Evolutionary conservation across 2,329 filamentous ascomycete species (phyloP), one percentile per base, ranked within the genome.

Genomic region (Colletotrichum spaethianum): DNA sequence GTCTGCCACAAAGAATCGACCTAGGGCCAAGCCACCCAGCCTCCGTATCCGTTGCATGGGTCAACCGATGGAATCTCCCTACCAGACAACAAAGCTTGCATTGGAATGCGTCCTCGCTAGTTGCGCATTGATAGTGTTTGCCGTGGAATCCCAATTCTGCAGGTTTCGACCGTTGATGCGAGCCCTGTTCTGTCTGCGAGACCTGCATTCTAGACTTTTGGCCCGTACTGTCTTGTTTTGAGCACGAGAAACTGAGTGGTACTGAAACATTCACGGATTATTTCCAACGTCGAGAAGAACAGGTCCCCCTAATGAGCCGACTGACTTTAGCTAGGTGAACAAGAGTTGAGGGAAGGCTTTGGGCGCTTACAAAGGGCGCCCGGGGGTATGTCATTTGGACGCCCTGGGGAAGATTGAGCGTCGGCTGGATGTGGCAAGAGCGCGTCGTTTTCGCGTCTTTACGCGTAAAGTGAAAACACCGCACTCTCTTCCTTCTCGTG

Each of bases 391-490:
- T 61, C 57, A 48, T 60, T 55, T 3, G 11, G 33, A n/a, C 9
- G 52, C 52, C 33, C 12, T n/a, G 38, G 28, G 14, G 14, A 26
- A 33, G 28, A 28, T n/a, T 42, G 20, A 46, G 40, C 40, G 23
- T 33, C 6, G 28, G 28, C 40, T n/a, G 28, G 26, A 14, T 33
- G 20, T 31, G 3, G 6, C 14, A 31, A 12, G 16, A 8, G 16
- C 44, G 46, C 60, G 60, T 48, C 9, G 8, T 20, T 36, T 38
- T 23, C 60, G 60, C 46, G 60, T 61, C 23, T n/a, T 9, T 7
- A 52, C 60, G 60, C 60, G 60, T 63, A 40, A 4, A 63, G 60
- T 36, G n/a, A 12, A 26, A 38, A 56, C 33, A 38, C 33, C 33
- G 11, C 20, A 7, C 44, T 12, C 26, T 48, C 44, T 1, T 12